Conservation (phyloP, 805 yeast genomes). For the Starmerella asiatica region DNA sequence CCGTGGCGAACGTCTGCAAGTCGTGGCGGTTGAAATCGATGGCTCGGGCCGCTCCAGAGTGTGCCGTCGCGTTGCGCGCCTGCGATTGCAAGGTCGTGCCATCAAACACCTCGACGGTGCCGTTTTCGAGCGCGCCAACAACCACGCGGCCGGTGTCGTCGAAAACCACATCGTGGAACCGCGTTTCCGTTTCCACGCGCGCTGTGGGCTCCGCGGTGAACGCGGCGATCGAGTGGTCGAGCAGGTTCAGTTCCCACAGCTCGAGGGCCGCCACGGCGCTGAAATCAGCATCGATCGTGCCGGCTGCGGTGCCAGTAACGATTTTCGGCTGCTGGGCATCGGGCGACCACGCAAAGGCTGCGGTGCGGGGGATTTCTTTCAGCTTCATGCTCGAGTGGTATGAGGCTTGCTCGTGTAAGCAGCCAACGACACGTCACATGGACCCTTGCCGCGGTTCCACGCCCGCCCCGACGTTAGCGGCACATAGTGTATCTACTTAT, state of each 20-base stretch:
- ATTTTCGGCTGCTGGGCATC: constrained; percentile 52
- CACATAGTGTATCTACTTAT: too few species aligned
- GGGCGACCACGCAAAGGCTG: constrained; percentile 94
- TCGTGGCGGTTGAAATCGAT: constrained; percentile 69
- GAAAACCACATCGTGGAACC: constrained; percentile 40
- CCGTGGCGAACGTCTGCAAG: constrained; percentile 61
- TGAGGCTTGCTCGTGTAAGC: too few species aligned
- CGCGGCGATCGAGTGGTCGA: constrained; percentile 25
- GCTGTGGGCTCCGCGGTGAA: constrained; percentile 19
- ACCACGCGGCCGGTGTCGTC: constrained; percentile 26
- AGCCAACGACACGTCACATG: too few species aligned
- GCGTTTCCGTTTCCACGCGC: constrained; percentile 20
- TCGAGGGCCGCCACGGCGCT: constrained; percentile 66
- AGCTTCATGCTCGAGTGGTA: constrained; percentile 41
- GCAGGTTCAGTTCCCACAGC: constrained; percentile 50
- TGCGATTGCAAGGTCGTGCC: constrained; percentile 24
- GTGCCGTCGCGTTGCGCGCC: constrained; percentile 30
- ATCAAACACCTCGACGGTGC: constrained; percentile 67
- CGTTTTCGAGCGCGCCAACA: constrained; percentile 85
- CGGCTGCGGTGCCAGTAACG: constrained; percentile 91
- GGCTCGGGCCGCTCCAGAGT: constrained; percentile 48
- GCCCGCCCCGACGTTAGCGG: too few species aligned
- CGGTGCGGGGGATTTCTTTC: constrained; percentile 69
- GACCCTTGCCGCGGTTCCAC: too few species aligned
- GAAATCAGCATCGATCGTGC: constrained; percentile 82